These are phyloP conservation scores for Lasiosphaeria hispida DNA, from an alignment of 495 filamentous ascomycete genomes.

Conservation along the genomic window DNA sequence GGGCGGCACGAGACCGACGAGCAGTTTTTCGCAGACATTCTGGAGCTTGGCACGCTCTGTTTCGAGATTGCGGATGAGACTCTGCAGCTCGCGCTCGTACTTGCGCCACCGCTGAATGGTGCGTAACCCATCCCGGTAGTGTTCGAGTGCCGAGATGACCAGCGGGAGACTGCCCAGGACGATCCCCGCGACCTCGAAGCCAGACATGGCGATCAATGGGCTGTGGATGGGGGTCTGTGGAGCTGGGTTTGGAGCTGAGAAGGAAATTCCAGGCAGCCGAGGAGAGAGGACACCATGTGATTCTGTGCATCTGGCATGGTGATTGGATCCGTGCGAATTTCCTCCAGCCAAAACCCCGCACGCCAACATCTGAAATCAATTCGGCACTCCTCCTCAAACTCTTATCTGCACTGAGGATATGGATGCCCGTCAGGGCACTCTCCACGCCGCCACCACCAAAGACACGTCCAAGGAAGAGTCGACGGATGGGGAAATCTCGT, in stretches of 20 bases:
- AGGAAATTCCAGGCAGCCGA: not conserved
- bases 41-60: not conserved
- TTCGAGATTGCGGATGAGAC: not conserved
- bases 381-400: too few relatives aligned
- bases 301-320: too few relatives aligned
- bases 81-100: not conserved
- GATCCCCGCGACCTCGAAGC: slow-evolving; percentile 3
- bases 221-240: too few relatives aligned
- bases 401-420: too few relatives aligned
- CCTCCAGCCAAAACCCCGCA: too few relatives aligned
- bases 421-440: too few relatives aligned
- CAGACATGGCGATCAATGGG: not conserved
- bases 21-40: not conserved
- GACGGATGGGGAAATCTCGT: not conserved
- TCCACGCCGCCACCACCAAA: too few relatives aligned
- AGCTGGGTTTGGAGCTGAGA: not conserved
- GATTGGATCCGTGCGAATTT: too few relatives aligned
- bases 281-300: not conserved
- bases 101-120: not conserved
- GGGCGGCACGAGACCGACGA: not conserved
- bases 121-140: not conserved
- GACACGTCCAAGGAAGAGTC: too few relatives aligned
- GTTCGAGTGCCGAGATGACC: not conserved
- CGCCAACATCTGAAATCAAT: too few relatives aligned
- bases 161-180: not conserved